Evolutionary conservation across 2,329 filamentous ascomycete species (phyloP).

Genomic region (Hypoxylon sp.): DNA sequence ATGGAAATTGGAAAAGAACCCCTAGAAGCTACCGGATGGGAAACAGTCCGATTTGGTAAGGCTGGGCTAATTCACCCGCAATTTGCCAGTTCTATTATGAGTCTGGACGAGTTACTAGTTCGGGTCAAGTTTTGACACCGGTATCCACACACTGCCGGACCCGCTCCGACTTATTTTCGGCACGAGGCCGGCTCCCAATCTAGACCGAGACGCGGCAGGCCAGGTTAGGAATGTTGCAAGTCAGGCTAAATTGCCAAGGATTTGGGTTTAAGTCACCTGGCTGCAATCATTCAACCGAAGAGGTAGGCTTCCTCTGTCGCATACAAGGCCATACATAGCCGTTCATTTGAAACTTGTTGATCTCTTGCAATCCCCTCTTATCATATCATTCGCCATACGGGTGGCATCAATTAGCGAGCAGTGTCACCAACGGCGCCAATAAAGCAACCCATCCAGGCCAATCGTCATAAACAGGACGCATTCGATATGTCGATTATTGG

Average conservation of each 20-base stretch:
- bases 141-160: constrained; percentile 27
- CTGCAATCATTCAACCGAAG: constrained; percentile 26
- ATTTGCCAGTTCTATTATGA: constrained; percentile 26
- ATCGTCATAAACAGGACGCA: constrained; percentile 1
- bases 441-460: not conserved
- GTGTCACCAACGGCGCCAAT: constrained; percentile 6
- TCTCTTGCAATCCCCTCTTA: constrained; percentile 11
- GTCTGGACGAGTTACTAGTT: constrained; percentile 28
- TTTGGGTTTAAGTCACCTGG: constrained; percentile 30
- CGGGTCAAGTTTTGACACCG: constrained; percentile 32
- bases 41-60: constrained; percentile 24
- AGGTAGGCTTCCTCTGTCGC: constrained; percentile 21
- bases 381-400: constrained; percentile 10
- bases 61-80: constrained; percentile 16
- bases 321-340: too few relatives aligned
- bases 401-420: constrained; percentile 12
- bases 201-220: constrained; percentile 29
- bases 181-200: constrained; percentile 27
- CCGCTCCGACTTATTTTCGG: constrained; percentile 39
- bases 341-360: constrained; percentile 11
- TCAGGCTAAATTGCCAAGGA: constrained; percentile 37
- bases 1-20: constrained; percentile 6
- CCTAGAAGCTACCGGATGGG: constrained; percentile 3
- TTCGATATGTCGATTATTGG: constrained; percentile 1
- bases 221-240: constrained; percentile 37